Conservation (phyloP, 1,284 basidiomycete species). For the Trichosporon sp. region DNA sequence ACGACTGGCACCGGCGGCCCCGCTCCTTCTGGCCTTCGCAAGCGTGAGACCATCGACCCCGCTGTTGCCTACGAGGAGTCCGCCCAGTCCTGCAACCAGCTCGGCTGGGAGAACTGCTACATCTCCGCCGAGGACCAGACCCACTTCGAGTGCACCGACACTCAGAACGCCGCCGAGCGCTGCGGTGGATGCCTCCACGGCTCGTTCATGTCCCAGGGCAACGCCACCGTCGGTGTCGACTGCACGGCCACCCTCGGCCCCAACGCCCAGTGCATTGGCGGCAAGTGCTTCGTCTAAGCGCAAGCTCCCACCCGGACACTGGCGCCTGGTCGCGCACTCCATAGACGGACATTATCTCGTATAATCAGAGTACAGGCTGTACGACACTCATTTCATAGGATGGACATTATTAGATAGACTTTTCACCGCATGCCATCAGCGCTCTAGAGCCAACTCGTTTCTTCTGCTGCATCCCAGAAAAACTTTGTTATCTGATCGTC, state of each 20-base stretch:
- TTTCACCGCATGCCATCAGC: not conserved
- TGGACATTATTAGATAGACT: conserved; percentile 1
- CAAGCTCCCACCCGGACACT: not conserved
- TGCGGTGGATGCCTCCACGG: not conserved
- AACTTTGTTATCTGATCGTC: not conserved
- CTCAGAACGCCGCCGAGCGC: not conserved
- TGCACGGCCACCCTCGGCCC: conserved; percentile 1
- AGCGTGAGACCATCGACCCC: conserved; percentile 5
- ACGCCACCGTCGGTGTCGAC: not conserved
- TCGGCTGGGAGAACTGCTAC: conserved; percentile 5
- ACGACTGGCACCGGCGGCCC: not conserved
- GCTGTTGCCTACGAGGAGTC: not conserved
- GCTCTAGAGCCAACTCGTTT: not conserved
- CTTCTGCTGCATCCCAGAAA: not conserved
- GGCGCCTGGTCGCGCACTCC: not conserved
- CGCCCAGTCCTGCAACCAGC: not conserved
- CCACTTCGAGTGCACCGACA: conserved; percentile 5
- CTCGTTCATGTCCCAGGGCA: not conserved
- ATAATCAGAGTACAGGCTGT: not conserved
- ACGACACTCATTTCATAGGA: not conserved
- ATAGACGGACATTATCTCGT: not conserved
- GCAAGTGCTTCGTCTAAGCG: conserved; percentile 1
- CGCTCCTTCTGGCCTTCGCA: not conserved
- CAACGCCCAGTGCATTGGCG: conserved; percentile 5
- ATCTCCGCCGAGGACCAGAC: conserved; percentile 1